Evolutionary conservation across 495 filamentous ascomycete species (phyloP).

Genomic region (Xylona heveae): DNA sequence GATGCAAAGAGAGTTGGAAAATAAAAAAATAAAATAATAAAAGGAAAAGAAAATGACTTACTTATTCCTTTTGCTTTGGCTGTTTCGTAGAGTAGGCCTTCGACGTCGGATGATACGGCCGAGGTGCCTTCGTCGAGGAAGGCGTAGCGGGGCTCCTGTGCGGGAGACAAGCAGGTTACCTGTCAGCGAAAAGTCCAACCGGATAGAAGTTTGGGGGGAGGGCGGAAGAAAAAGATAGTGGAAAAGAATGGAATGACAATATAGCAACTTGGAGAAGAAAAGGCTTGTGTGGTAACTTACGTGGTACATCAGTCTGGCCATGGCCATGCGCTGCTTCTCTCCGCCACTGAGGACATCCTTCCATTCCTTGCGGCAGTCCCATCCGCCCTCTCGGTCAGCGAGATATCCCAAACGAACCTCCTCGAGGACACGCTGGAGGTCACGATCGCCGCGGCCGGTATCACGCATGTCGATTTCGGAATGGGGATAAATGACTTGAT

Average conservation of each 20-base stretch:
- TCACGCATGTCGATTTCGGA: constrained; percentile 86
- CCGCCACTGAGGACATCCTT: constrained; percentile 92
- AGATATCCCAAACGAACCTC: constrained; percentile 74
- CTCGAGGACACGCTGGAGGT: constrained; percentile 56
- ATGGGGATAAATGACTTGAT: constrained; percentile 97
- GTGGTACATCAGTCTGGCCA: constrained; percentile 82
- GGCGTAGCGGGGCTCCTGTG: constrained; percentile 57
- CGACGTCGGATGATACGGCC: constrained; percentile 83
- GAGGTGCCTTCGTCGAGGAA: constrained; percentile 91
- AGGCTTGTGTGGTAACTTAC: constrained; percentile 11
- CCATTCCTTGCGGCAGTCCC: constrained; percentile 95
- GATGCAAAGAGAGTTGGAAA: constrained; percentile 1
- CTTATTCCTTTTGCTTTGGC: constrained; percentile 85
- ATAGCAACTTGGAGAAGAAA: too few relatives aligned
- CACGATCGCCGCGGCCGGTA: constrained; percentile 47
- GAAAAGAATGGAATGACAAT: too few relatives aligned
- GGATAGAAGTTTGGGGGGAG: too few relatives aligned
- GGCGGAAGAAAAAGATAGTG: too few relatives aligned
- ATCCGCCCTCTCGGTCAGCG: constrained; percentile 79
- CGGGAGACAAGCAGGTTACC: neutral
- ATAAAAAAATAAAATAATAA: neutral
- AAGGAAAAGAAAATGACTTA: constrained; percentile 19
- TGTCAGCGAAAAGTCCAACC: too few relatives aligned
- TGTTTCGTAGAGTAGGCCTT: constrained; percentile 79
- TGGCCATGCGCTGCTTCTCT: constrained; percentile 91